These are phyloP conservation scores for Hamamelis virginiana DNA, from an alignment of 164 flowering plant species.

Conservation along the genomic window DNA sequence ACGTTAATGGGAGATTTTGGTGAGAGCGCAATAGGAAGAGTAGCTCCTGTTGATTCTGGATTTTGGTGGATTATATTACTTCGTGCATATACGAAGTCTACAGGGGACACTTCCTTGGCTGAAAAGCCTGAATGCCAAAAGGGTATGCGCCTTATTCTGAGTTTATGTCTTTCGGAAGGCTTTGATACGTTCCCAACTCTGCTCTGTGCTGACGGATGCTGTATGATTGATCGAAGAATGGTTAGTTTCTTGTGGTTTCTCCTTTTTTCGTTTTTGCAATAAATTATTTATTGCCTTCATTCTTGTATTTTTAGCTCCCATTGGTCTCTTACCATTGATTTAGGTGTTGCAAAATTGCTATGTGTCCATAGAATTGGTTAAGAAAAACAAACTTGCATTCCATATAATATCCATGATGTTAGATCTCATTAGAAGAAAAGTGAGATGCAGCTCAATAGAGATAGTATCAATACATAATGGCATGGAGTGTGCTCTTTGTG, in stretches of 20 bases:
- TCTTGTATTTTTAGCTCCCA: too few species aligned
- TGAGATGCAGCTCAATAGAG: too few species aligned
- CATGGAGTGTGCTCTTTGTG: too few species aligned
- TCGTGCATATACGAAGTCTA: conserved; percentile 53
- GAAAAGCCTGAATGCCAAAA: conserved; percentile 53
- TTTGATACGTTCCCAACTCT: conserved; percentile 64
- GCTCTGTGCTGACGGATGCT: conserved; percentile 67
- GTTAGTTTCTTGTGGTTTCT: conserved; percentile 22
- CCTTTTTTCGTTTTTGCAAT: too few species aligned
- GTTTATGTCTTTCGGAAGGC: conserved; percentile 55
- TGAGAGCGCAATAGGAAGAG: conserved; percentile 53
- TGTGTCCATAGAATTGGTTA: too few species aligned
- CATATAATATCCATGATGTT: too few species aligned
- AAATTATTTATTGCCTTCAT: too few species aligned
- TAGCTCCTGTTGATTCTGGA: conserved; percentile 64
- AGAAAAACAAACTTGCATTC: too few species aligned
- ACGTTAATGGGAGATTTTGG: conserved; percentile 51
- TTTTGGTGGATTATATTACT: conserved; percentile 69
- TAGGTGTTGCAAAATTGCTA: too few species aligned
- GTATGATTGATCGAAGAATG: conserved; percentile 68
- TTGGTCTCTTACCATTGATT: too few species aligned
- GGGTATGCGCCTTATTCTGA: conserved; percentile 58
- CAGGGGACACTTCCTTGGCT: conserved; percentile 51
- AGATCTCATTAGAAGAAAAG: too few species aligned
- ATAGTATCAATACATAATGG: too few species aligned